phyloP scores from a whole-genome alignment of 2,329 filamentous ascomycete species.

The Cladosporium velox region DNA sequence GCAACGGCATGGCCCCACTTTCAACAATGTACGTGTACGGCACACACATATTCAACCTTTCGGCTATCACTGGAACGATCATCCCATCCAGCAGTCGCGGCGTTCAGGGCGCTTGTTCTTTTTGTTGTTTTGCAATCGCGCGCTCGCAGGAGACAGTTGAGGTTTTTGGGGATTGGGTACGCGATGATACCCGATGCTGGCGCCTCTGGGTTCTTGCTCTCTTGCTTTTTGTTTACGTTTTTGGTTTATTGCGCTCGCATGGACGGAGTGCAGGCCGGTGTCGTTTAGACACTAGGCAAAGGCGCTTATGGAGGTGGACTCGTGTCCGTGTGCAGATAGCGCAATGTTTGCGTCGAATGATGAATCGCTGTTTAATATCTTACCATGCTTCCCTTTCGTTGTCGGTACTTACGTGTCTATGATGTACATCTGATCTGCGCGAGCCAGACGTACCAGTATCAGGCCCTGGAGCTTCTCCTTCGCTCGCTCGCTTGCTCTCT shows the following conservation, averaged over 20 bases:
- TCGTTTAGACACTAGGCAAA: too few species aligned
- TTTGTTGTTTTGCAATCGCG: not conserved
- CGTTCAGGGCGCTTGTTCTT: not conserved
- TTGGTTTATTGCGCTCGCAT: not conserved
- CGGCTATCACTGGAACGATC: not conserved
- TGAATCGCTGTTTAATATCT: not conserved
- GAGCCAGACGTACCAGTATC: too few species aligned
- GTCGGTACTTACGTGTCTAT: too few species aligned
- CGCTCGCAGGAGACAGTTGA: conserved; percentile 3
- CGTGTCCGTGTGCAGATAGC: not conserved
- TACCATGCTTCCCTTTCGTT: not conserved
- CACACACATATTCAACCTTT: conserved; percentile 3
- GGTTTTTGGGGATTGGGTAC: conserved; percentile 9
- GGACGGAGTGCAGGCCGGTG: not conserved
- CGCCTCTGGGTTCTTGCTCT: not conserved
- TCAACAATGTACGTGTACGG: conserved; percentile 7
- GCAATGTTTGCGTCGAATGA: not conserved
- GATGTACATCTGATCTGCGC: too few species aligned
- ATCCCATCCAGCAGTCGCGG: not conserved
- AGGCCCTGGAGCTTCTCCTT: too few species aligned
- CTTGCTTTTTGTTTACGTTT: not conserved
- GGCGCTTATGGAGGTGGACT: too few species aligned
- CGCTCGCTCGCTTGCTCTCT: too few species aligned
- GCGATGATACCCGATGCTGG: conserved; percentile 11
- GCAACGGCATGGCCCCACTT: not conserved